These are phyloP conservation scores for Tylopilus sp. DNA, from an alignment of 768 basidiomycete genomes.

Conservation along the genomic window DNA sequence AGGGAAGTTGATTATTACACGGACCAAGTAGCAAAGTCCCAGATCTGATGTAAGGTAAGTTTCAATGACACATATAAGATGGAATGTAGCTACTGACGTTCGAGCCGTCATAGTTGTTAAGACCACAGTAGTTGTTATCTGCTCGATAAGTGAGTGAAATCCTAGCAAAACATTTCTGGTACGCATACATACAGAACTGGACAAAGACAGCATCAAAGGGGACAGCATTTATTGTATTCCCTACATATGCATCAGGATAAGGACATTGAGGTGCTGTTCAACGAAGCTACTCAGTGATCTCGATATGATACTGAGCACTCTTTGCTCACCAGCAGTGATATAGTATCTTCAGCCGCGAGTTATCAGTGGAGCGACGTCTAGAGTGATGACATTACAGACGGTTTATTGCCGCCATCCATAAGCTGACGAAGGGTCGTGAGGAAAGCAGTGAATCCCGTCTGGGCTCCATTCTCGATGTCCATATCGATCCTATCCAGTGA, in stretches of 20 bases:
- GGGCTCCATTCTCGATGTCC: constrained; percentile 46
- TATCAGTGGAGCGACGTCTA: constrained; percentile 1
- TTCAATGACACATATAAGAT: neutral
- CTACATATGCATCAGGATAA: constrained; percentile 46
- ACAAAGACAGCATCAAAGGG: constrained; percentile 50
- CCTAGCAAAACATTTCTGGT: neutral
- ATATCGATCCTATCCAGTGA: constrained; percentile 36
- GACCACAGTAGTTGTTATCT: constrained; percentile 50
- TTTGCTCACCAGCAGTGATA: constrained; percentile 36
- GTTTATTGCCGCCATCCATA: constrained; percentile 27
- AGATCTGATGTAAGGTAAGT: constrained; percentile 36
- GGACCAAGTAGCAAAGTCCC: constrained; percentile 44
- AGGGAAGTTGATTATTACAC: neutral
- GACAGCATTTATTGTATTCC: constrained; percentile 39
- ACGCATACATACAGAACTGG: constrained; percentile 39
- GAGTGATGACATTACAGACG: constrained; percentile 11
- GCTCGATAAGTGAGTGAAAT: neutral
- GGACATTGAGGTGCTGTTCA: constrained; percentile 42
- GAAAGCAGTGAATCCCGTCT: constrained; percentile 32
- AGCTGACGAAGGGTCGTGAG: constrained; percentile 27
- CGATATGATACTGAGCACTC: neutral
- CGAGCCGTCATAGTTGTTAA: constrained; percentile 43
- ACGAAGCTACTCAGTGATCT: neutral
- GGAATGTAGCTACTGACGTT: constrained; percentile 24
- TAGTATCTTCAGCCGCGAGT: constrained; percentile 34